Percentiles rank a stretch among this genome's conserved stretches.
Evolutionary conservation across 1,139 yeast genomes (phyloP).

Genomic region (Protomyces arabidopsidicola): DNA sequence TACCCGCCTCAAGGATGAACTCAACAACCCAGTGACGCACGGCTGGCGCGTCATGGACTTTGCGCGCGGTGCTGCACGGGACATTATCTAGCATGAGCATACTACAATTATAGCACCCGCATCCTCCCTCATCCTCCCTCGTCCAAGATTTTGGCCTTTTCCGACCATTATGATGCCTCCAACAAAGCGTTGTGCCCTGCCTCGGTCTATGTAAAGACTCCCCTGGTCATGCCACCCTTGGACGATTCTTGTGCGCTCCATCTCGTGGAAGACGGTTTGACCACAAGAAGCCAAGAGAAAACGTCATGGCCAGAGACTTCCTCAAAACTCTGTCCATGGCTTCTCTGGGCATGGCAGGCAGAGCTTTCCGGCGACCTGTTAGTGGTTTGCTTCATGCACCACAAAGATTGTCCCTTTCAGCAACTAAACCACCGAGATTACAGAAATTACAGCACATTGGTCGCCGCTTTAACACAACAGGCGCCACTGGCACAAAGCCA

Average conservation of each 20-base stretch:
- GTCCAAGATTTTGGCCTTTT: background rate
- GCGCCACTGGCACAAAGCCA: background rate
- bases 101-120: background rate
- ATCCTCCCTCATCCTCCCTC: background rate
- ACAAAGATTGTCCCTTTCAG: background rate
- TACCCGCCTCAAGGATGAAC: conserved; percentile 86
- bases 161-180: too few species aligned
- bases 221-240: background rate
- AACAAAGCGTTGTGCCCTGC: too few species aligned
- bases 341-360: background rate
- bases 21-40: conserved; percentile 83
- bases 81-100: conserved; percentile 11
- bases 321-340: background rate
- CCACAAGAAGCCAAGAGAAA: too few species aligned
- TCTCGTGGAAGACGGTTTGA: background rate
- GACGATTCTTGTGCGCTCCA: background rate
- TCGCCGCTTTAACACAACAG: background rate
- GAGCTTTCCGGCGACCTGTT: background rate
- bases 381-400: background rate
- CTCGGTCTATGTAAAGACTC: too few species aligned
- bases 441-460: background rate
- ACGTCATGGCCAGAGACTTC: background rate
- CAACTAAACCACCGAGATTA: background rate
- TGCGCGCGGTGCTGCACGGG: conserved; percentile 50
- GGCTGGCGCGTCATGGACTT: conserved; percentile 97